phyloP scores from a whole-genome alignment of 2,329 filamentous ascomycete genomes.

The Penicillium palitans region DNA sequence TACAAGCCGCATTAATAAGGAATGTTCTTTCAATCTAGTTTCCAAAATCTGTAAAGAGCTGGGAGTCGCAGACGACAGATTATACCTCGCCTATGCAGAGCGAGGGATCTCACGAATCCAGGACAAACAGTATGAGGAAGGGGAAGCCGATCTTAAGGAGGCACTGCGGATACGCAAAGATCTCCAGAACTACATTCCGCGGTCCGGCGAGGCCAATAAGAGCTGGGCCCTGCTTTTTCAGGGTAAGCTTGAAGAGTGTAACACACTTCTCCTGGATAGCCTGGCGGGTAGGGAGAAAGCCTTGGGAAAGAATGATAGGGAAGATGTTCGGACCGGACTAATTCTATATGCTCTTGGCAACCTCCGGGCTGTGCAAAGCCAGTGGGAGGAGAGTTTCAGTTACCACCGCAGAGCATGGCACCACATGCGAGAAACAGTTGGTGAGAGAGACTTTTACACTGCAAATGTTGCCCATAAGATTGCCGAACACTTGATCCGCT shows the following conservation, averaged over 20 bases:
- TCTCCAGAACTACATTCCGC: neutral
- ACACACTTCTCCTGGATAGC: conserved; percentile 23
- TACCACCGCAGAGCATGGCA: conserved; percentile 23
- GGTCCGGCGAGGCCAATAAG: neutral
- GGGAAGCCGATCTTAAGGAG: neutral
- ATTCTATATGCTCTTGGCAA: conserved; percentile 2
- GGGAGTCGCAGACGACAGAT: conserved; percentile 16
- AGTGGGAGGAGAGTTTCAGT: conserved; percentile 20
- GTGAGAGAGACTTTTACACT: conserved; percentile 29
- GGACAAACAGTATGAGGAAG: neutral
- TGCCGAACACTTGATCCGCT: conserved; percentile 24
- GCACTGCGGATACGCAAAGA: neutral
- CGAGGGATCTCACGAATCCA: conserved; percentile 11
- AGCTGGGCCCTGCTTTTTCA: neutral
- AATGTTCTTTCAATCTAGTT: conserved; percentile 21
- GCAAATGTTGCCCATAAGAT: conserved; percentile 25
- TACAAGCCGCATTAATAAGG: conserved; percentile 22
- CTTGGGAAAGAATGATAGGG: conserved; percentile 23
- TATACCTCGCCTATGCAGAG: conserved; percentile 19
- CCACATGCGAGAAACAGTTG: conserved; percentile 26
- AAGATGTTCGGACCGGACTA: conserved; percentile 9
- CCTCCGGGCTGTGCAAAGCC: neutral
- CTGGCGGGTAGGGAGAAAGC: conserved; percentile 23
- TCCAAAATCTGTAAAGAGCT: conserved; percentile 18
- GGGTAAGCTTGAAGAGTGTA: neutral